phyloP scores from a whole-genome alignment of 164 flowering plant genomes.

The Vitis amurensis region DNA sequence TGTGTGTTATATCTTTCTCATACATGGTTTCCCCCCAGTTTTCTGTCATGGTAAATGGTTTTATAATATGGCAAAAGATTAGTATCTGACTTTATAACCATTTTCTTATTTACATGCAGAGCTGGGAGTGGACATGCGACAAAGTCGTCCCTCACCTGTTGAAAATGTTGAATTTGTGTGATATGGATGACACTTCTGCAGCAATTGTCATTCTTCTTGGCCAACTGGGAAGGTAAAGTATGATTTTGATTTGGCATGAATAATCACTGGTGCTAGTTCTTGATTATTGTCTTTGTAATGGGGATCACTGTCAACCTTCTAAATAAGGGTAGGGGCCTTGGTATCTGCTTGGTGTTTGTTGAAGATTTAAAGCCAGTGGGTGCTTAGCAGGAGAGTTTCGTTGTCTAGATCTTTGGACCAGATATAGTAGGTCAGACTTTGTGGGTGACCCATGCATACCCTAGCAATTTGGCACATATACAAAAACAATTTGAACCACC shows the following conservation, averaged over 20 bases:
- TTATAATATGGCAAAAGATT: background rate
- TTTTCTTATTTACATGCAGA: conserved; percentile 37
- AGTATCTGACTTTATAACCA: background rate
- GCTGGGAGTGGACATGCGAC: conserved; percentile 61
- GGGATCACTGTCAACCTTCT: too few relatives aligned
- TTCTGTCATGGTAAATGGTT: too few relatives aligned
- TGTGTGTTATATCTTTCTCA: too few relatives aligned
- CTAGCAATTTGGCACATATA: too few relatives aligned
- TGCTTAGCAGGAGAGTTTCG: too few relatives aligned
- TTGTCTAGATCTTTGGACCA: too few relatives aligned
- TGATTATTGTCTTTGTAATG: background rate
- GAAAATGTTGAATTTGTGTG: conserved; percentile 39
- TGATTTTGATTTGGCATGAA: conserved; percentile 6
- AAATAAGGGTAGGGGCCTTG: background rate
- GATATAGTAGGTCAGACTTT: too few relatives aligned
- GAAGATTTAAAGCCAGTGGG: too few relatives aligned
- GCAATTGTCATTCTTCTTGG: conserved; percentile 66
- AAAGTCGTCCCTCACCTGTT: conserved; percentile 51
- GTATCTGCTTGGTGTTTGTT: background rate
- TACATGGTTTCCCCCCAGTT: too few relatives aligned
- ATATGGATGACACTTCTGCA: conserved; percentile 28
- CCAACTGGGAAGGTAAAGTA: conserved; percentile 70
- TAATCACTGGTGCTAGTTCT: background rate
- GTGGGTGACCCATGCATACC: too few relatives aligned
- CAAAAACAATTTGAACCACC: too few relatives aligned